phyloP scores from a whole-genome alignment of 495 filamentous ascomycete species.

The Aspergillus funiculosus region DNA sequence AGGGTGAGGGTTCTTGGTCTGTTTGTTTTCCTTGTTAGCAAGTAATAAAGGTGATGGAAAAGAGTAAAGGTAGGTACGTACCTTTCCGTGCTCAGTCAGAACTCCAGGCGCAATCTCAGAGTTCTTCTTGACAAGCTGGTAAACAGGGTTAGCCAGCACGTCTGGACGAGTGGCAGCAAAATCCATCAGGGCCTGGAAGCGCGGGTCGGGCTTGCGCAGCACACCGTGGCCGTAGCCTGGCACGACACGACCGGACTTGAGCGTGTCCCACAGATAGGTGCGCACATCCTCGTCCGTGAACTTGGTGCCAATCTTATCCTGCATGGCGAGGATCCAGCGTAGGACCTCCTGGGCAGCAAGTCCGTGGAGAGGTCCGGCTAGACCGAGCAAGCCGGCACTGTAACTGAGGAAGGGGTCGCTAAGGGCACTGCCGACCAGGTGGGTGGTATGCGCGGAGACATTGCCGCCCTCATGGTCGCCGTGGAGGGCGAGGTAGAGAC shows the following conservation, averaged over 20 bases:
- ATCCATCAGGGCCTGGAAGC: slow-evolving; percentile 94
- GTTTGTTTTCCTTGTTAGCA: slow-evolving; percentile 4
- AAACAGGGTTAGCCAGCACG: slow-evolving; percentile 81
- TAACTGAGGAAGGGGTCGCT: slow-evolving; percentile 95
- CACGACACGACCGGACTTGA: slow-evolving; percentile 90
- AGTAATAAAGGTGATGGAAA: background rate
- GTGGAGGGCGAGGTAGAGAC: slow-evolving; percentile 91
- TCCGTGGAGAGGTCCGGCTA: slow-evolving; percentile 91
- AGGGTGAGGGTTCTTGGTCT: slow-evolving; percentile 96
- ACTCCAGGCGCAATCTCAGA: slow-evolving; percentile 75
- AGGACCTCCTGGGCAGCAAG: slow-evolving; percentile 96
- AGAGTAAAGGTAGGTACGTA: slow-evolving; percentile 15
- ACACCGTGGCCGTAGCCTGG: slow-evolving; percentile 99
- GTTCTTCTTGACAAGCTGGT: slow-evolving; percentile 88
- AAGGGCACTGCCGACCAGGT: slow-evolving; percentile 92
- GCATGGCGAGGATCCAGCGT: slow-evolving; percentile 93
- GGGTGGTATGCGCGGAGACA: slow-evolving; percentile 94
- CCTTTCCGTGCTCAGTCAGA: slow-evolving; percentile 86
- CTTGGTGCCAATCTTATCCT: slow-evolving; percentile 70
- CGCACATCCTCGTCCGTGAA: slow-evolving; percentile 76
- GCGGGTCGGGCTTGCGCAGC: slow-evolving; percentile 91
- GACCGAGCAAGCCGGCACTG: slow-evolving; percentile 89
- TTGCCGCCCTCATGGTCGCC: slow-evolving; percentile 98
- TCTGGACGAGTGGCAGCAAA: slow-evolving; percentile 80
- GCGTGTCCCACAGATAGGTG: slow-evolving; percentile 84